Conservation (phyloP, 768 basidiomycete species). For the Myochromella boudieri region DNA sequence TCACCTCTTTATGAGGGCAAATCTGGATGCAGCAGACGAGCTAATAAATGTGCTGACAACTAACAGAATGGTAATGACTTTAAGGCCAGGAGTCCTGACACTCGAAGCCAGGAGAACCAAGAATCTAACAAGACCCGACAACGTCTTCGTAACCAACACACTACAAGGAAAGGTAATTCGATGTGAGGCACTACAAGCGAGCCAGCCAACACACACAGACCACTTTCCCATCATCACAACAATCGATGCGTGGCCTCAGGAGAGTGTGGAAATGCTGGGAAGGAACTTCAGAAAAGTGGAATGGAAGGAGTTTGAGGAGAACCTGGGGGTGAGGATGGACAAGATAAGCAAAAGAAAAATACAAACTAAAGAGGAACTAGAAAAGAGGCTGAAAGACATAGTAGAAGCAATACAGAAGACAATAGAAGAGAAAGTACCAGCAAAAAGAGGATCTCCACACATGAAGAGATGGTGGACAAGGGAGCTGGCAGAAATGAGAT, state of each 20-base stretch:
- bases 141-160: not conserved
- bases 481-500: too few species aligned
- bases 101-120: too few species aligned
- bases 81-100: not conserved
- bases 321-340: conserved; percentile 1
- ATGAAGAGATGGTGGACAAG: conserved; percentile 1
- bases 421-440: not conserved
- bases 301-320: too few species aligned
- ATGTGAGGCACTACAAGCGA: not conserved
- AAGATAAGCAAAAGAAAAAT: conserved; percentile 22
- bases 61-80: too few species aligned
- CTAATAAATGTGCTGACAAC: too few species aligned
- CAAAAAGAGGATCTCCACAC: not conserved
- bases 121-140: not conserved
- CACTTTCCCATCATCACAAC: conserved; percentile 23
- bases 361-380: conserved; percentile 14
- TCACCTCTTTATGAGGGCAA: too few species aligned
- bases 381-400: conserved; percentile 1
- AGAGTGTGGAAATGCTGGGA: not conserved
- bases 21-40: too few species aligned
- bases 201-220: too few species aligned
- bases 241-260: conserved; percentile 14
- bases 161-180: not conserved
- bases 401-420: not conserved
- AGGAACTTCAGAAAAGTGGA: too few species aligned